phyloP scores from a whole-genome alignment of 768 basidiomycete genomes.

The Amanita subjunquillea region DNA sequence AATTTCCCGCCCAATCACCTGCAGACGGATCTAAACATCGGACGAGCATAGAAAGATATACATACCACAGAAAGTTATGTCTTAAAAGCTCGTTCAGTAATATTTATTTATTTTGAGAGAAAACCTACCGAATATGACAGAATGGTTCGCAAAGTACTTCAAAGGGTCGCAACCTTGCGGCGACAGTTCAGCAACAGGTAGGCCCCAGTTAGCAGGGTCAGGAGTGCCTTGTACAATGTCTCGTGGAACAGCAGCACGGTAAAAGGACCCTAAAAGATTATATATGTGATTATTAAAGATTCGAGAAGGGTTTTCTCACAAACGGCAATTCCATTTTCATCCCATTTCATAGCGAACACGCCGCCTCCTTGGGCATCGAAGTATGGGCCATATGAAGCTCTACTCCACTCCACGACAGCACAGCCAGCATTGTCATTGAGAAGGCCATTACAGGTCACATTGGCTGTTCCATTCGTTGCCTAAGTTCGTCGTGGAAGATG shows the following conservation, averaged over 20 bases:
- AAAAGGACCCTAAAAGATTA: constrained; percentile 59
- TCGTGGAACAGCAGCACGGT: constrained; percentile 62
- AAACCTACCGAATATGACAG: constrained; percentile 61
- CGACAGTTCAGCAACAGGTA: constrained; percentile 51
- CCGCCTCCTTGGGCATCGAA: constrained; percentile 79
- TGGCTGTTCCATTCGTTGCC: constrained; percentile 37
- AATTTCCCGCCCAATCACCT: constrained; percentile 84
- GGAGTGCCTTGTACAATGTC: constrained; percentile 57
- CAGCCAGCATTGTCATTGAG: constrained; percentile 61
- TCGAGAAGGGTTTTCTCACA: constrained; percentile 39
- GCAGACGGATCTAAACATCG: background rate
- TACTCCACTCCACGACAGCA: constrained; percentile 69
- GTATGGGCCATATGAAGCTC: constrained; percentile 72
- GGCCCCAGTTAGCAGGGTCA: constrained; percentile 58
- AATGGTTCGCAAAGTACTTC: constrained; percentile 55
- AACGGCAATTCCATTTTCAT: constrained; percentile 61
- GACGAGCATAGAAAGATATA: background rate
- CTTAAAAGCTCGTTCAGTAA: constrained; percentile 22
- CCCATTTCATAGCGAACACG: constrained; percentile 87
- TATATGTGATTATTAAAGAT: background rate
- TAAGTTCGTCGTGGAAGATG: constrained; percentile 9
- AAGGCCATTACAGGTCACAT: constrained; percentile 44
- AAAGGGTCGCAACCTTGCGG: constrained; percentile 45
- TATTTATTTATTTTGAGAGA: constrained; percentile 14
- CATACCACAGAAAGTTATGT: constrained; percentile 77